Conservation (phyloP, 306 rosid species). For the Dalbergia cochinchinensis region DNA sequence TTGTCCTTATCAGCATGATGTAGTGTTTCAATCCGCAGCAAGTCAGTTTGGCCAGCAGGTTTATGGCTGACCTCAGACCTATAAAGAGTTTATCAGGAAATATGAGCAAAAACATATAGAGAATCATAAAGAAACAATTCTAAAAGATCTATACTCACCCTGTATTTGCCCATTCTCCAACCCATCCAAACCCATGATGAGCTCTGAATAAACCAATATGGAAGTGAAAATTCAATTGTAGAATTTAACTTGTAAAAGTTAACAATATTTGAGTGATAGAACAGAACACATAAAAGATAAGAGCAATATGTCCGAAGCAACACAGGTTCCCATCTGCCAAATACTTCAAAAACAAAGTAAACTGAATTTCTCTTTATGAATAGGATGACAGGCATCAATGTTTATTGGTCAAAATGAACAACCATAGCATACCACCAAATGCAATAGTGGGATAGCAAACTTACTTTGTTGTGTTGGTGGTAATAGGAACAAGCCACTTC, state of each 20-base stretch:
- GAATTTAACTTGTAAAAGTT: too few species aligned
- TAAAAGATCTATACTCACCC: slow-evolving; percentile 67
- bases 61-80: slow-evolving; percentile 82
- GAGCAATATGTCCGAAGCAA: not conserved
- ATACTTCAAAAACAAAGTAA: slow-evolving; percentile 14
- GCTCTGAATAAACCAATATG: slow-evolving; percentile 65
- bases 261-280: slow-evolving; percentile 18
- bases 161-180: slow-evolving; percentile 99
- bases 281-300: slow-evolving; percentile 2
- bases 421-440: not conserved
- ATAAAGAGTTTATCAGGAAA: slow-evolving; percentile 36
- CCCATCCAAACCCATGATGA: slow-evolving; percentile 99
- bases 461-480: slow-evolving; percentile 92
- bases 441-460: slow-evolving; percentile 35
- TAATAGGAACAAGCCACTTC: slow-evolving; percentile 97
- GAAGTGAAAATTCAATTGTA: slow-evolving; percentile 9
- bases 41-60: slow-evolving; percentile 78
- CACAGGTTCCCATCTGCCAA: too few species aligned
- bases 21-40: slow-evolving; percentile 86
- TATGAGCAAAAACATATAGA: slow-evolving; percentile 16
- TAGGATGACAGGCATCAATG: too few species aligned
- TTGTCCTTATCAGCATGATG: slow-evolving; percentile 92
- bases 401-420: too few species aligned
- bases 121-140: slow-evolving; percentile 19
- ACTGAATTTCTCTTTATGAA: not conserved